Base-by-base conservation (phyloP, 768 basidiomycete genomes). In the Naganishia vaughanmartiniae region DNA sequence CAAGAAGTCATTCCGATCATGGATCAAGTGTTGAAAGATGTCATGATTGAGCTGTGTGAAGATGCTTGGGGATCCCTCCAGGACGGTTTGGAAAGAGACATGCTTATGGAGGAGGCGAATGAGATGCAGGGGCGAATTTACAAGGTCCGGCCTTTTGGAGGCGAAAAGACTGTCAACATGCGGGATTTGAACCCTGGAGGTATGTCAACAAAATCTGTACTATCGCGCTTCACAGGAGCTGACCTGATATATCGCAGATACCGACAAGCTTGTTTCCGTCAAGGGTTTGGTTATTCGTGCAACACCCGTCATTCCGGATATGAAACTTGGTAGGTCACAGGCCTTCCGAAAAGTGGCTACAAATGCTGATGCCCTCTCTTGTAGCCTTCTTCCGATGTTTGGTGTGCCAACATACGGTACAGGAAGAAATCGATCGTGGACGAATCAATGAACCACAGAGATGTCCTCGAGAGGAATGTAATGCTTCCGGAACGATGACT, bases 221-320 rank as follows among this genome's bases (percentile, higher is more conserved):
- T 15, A 51, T 15, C 26, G 7, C n/a, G 4, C 21, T 19, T 26
- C 31, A 30, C 48, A 7, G 4, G 48, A 28, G 24, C 28, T 46
- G 30, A 71, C 42, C 67, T 68, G 70, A 70, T 45, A 51, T 21
- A 63, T 21, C 33, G 11, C 72, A 97, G 96, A 99, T 78, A 99
- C 96, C 75, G 96, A 99, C 85, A 96, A 97, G 81, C 88, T 99
- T 24, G 90, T 96, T 24, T 89, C 87, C 69, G 90, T 99, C 83
- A 96, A 95, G 80, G 96, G 96, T 69, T 87, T 99, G 9, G 93
- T 98, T 76, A 98, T 99, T 72, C 90, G 96, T 28, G 91, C 94
- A 0, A 97, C 96, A 0, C 92, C 95, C 14, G 90, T 99, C 76
- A 97, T 98, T 70, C 96, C 96, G 4, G 96, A 99, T 82, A 98